Percentiles rank a stretch among this genome's conserved stretches.
These are phyloP conservation scores for Thalassiosira delicatula DNA, from an alignment of 352 stramenopile species.

Conservation along the genomic window DNA sequence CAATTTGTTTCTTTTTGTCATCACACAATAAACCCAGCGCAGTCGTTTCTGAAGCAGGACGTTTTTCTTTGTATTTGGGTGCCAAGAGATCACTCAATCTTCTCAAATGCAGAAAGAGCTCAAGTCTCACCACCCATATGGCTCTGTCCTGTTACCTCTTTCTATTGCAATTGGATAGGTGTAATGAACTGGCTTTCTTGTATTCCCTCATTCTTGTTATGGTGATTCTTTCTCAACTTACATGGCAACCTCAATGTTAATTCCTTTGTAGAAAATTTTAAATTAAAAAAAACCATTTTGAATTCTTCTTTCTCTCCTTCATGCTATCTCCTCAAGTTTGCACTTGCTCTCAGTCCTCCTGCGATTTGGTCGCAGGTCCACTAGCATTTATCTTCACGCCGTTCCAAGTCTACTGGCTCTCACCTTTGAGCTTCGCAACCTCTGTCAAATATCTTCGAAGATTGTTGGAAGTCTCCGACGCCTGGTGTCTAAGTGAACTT, in stretches of 20 bases:
- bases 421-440: neutral
- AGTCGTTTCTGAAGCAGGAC: neutral
- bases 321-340: neutral
- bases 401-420: neutral
- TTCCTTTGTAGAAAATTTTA: neutral
- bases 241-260: neutral
- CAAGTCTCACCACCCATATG: neutral
- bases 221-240: neutral
- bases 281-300: neutral
- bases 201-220: neutral
- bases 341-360: neutral
- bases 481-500: too few relatives aligned
- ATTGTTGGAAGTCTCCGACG: neutral
- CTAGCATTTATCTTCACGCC: neutral
- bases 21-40: neutral
- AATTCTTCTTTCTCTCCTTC: neutral
- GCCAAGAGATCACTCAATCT: neutral
- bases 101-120: neutral
- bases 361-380: neutral
- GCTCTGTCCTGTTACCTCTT: neutral
- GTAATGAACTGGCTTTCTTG: neutral
- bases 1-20: neutral
- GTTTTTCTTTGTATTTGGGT: neutral
- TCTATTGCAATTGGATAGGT: neutral
- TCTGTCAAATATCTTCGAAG: slow-evolving; percentile 3